phyloP scores from a whole-genome alignment of 768 basidiomycete genomes.

The Lentinula lateritia region DNA sequence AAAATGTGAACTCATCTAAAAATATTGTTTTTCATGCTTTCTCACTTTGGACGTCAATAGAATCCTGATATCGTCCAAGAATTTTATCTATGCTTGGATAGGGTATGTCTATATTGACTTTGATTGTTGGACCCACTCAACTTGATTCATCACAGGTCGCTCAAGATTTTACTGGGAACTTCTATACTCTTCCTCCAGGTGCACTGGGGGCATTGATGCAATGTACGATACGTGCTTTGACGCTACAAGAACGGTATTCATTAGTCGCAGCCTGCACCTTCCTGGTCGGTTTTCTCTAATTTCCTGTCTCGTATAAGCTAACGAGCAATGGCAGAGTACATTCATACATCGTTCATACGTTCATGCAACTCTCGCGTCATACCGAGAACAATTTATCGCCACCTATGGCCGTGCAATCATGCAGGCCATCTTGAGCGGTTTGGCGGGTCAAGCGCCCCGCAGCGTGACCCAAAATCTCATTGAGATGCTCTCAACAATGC shows the following conservation, averaged over 20 bases:
- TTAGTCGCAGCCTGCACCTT: conserved; percentile 79
- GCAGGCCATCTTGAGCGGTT: conserved; percentile 68
- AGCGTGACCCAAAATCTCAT: conserved; percentile 81
- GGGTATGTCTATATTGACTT: conserved; percentile 30
- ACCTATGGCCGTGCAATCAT: conserved; percentile 64
- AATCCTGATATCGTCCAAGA: conserved; percentile 90
- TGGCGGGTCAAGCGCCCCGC: conserved; percentile 80
- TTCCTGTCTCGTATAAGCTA: background rate
- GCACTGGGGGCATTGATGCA: conserved; percentile 65
- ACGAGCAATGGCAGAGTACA: conserved; percentile 37
- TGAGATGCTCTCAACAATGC: conserved; percentile 68
- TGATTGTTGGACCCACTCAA: background rate
- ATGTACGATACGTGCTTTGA: conserved; percentile 60
- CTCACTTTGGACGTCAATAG: conserved; percentile 28
- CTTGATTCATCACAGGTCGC: conserved; percentile 26
- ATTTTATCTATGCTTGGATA: conserved; percentile 81
- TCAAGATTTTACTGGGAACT: conserved; percentile 53
- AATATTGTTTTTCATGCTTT: background rate
- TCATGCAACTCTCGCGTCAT: conserved; percentile 53
- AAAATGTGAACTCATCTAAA: conserved; percentile 44
- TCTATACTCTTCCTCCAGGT: conserved; percentile 60
- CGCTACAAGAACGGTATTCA: conserved; percentile 80
- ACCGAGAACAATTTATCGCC: conserved; percentile 45
- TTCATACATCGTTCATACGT: conserved; percentile 63
- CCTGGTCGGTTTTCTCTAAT: conserved; percentile 46